Base-by-base conservation (phyloP, 1,284 basidiomycete species). In the Ceratobasidium papillatum region DNA sequence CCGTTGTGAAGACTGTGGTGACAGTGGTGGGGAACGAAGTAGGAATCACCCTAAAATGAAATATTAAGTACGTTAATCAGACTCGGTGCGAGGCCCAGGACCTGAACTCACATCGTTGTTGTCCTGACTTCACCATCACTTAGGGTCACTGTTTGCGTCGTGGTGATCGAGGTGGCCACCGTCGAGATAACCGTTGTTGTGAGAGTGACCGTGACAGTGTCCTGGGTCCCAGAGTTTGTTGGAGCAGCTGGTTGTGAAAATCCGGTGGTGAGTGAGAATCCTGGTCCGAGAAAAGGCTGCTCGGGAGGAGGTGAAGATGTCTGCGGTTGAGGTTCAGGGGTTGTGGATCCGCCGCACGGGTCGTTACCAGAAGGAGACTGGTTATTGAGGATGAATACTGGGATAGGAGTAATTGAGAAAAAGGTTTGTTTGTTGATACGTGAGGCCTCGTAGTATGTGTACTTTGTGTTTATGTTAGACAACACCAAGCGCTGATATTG, bases 401-500 rank as follows among this genome's bases (percentile, higher is more conserved):
- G 69, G 19, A 72, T 72, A 12, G 69, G 69, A 14, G 69, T 72
- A 19, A 72, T 62, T 19, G 69, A 72, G 56, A 72, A 72, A 47
- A 47, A 72, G 56, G 69, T 72, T 36, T 51, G 43, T 27, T 52
- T 58, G 38, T 72, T 72, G 45, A 72, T 52, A 17, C 69, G 69
- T 32, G 74, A 75, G 41, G 63, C 69, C 63, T 77, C 76, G 49
- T 77, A 77, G 27, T 75, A 77, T 3, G 76, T 77, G 51, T 75
- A 77, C 76, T 77, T 41, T 2, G 14, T 22, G 32, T 14, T 41
- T 36, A 30, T 4, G 2, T 52, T 38, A 22, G 32, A 45, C 27
- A 54, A 47, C 47, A 30, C 8, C 34, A 27, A 61, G 27, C 7
- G 4, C n/a, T 12, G 25, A 51, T 51, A 25, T 36, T 19, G 17